phyloP scores from a whole-genome alignment of 257 asterid species.

The Buddleja alternifolia region DNA sequence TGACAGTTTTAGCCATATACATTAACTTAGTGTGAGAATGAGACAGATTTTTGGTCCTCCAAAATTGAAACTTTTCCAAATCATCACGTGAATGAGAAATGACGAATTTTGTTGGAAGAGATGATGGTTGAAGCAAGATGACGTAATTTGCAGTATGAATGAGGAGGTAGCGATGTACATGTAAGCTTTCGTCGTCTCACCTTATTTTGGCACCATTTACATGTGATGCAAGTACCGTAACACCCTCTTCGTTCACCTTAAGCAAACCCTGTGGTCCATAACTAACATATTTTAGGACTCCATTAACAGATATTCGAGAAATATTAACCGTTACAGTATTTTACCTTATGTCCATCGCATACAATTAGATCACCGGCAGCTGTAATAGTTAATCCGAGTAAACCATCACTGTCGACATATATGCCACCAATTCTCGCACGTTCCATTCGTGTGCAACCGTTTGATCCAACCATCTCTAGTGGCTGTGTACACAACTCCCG shows the following conservation, averaged over 20 bases:
- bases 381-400: slow-evolving; percentile 54
- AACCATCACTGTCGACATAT: slow-evolving; percentile 28
- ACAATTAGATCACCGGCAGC: slow-evolving; percentile 50
- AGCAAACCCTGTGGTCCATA: slow-evolving; percentile 59
- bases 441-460: slow-evolving; percentile 56
- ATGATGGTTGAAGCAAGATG: too few species aligned
- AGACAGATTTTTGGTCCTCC: too few species aligned
- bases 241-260: slow-evolving; percentile 62
- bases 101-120: too few species aligned
- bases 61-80: too few species aligned
- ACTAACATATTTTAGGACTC: background rate
- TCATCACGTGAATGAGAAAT: too few species aligned
- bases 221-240: slow-evolving; percentile 52
- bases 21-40: too few species aligned
- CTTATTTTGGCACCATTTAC: slow-evolving; percentile 53
- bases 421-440: slow-evolving; percentile 60
- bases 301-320: background rate
- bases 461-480: slow-evolving; percentile 72
- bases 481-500: slow-evolving; percentile 55
- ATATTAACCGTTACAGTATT: background rate
- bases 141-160: too few species aligned
- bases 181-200: slow-evolving; percentile 27
- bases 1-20: too few species aligned
- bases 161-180: too few species aligned
- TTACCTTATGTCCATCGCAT: slow-evolving; percentile 60